Evolutionary conservation across 2,329 filamentous ascomycete species (phyloP), one percentile per base, ranked within the genome.

Genomic region (Cladorrhinum sp.): DNA sequence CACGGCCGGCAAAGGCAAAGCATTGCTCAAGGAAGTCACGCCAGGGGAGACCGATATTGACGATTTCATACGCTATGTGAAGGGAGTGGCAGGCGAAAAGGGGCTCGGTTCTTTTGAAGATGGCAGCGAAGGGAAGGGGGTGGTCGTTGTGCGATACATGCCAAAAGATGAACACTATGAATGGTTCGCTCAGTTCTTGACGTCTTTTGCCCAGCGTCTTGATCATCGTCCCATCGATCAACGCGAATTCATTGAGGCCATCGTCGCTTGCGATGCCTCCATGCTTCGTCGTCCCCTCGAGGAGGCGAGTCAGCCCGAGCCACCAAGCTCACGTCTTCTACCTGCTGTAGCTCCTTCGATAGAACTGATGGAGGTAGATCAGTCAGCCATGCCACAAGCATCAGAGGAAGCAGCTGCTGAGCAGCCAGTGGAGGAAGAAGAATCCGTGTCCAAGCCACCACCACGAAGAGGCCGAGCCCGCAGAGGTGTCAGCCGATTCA

Each of bases 161-260:
- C 81, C 86, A 49, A 83, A 86, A 68, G 77, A 81, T 10, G 75
- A 80, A 27, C 70, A 80, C 41, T 69, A 79, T 58, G 78, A 83
- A 9, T 96, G 91, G 91, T 91, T 85, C 62, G 79, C 83, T 16
- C 77, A 85, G 1, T 87, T 96, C 66, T 82, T 88, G 65, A 87
- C 81, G 4, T 77, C 86, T 7, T 84, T 96, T 16, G 90, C 92
- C 1, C 72, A 88, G 20, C 80, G 85, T 50, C 81, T 96, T 12
- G 88, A 92, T 62, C 92, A 96, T 71, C 85, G 92, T 3, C 87
- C 92, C 2, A 88, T 97, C 57, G 87, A 93, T 67, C 92, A 97
- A 70, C 92, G 89, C 60, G 93, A 97, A 68, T 96, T 99, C 64
- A 80, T 99, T 1, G 92, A 96, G 72, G 90, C 90, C 1, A 95